Conservation (phyloP, 1,284 basidiomycete species). For the Papiliotrema flavescens region DNA sequence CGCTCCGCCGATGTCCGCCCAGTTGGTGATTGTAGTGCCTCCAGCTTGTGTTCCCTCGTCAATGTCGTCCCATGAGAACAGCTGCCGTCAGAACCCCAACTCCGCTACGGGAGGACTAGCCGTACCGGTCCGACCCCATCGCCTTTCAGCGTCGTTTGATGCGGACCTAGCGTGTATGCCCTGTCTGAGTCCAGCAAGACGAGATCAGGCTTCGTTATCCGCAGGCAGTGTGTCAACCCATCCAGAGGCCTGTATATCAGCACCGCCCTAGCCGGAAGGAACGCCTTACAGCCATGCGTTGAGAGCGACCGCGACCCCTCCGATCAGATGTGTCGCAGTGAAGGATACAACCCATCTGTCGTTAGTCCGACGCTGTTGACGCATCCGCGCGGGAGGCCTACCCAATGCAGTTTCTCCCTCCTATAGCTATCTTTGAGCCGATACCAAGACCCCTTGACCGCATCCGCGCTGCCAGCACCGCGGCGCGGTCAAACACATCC, state of each 20-base stretch:
- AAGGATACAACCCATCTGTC: conserved; percentile 36
- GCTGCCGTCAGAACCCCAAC: too few species aligned
- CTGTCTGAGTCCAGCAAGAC: conserved; percentile 33
- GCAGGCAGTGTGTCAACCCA: conserved; percentile 30
- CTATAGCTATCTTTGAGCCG: conserved; percentile 34
- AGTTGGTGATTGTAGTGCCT: too few species aligned
- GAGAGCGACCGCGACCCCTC: conserved; percentile 35
- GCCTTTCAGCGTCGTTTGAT: background rate
- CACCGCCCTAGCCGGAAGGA: background rate
- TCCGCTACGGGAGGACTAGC: too few species aligned
- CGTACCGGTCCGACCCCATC: conserved; percentile 5
- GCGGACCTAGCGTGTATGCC: conserved; percentile 18
- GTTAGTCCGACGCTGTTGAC: background rate
- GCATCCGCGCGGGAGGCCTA: conserved; percentile 4
- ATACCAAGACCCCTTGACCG: conserved; percentile 21
- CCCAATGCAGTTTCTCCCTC: conserved; percentile 37
- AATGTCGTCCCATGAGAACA: too few species aligned
- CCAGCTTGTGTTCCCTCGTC: too few species aligned
- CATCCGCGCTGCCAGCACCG: conserved; percentile 32
- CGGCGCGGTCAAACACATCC: conserved; percentile 18
- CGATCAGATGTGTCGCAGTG: conserved; percentile 36
- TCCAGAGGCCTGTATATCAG: conserved; percentile 13
- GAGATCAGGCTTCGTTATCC: conserved; percentile 22
- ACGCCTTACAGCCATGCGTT: conserved; percentile 42
- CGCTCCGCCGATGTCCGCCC: too few species aligned